Evolutionary conservation across 352 stramenopile genomes (phyloP).

Genomic region (Pseudoperonospora humuli): DNA sequence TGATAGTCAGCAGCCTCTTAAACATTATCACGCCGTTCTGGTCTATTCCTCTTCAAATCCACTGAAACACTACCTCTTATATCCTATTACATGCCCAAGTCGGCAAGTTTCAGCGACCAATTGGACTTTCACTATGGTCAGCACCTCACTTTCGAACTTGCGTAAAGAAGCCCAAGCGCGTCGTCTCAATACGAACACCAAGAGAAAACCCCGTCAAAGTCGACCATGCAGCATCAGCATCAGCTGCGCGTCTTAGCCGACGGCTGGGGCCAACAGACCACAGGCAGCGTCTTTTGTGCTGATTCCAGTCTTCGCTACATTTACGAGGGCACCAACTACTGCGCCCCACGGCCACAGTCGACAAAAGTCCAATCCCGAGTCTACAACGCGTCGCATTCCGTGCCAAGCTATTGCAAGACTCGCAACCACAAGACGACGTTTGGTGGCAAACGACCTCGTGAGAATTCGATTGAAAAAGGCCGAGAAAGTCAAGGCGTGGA

Average conservation of each 20-base stretch:
- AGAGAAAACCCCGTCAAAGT: too few relatives aligned
- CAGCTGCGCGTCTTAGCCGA: slow-evolving; percentile 62
- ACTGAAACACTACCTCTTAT: too few relatives aligned
- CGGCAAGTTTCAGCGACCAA: too few relatives aligned
- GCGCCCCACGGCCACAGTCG: not conserved
- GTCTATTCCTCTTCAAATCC: too few relatives aligned
- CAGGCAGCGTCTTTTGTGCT: slow-evolving; percentile 69
- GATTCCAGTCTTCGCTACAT: slow-evolving; percentile 77
- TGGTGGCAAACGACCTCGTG: slow-evolving; percentile 20
- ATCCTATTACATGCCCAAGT: too few relatives aligned
- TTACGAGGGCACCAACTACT: slow-evolving; percentile 44
- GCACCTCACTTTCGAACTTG: too few relatives aligned
- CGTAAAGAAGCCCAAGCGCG: too few relatives aligned
- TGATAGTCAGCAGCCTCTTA: too few relatives aligned
- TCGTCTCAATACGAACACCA: too few relatives aligned
- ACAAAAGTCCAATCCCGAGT: not conserved
- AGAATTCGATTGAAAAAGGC: slow-evolving; percentile 15
- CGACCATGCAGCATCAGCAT: slow-evolving; percentile 25
- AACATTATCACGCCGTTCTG: too few relatives aligned
- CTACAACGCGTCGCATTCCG: slow-evolving; percentile 5
- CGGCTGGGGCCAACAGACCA: slow-evolving; percentile 47
- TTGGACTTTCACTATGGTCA: too few relatives aligned
- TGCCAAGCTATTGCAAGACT: too few relatives aligned
- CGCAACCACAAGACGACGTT: slow-evolving; percentile 11
- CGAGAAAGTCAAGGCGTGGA: slow-evolving; percentile 31